These are phyloP conservation scores for Aspergillus latus DNA, from an alignment of 2,329 filamentous ascomycete species.

Conservation along the genomic window DNA sequence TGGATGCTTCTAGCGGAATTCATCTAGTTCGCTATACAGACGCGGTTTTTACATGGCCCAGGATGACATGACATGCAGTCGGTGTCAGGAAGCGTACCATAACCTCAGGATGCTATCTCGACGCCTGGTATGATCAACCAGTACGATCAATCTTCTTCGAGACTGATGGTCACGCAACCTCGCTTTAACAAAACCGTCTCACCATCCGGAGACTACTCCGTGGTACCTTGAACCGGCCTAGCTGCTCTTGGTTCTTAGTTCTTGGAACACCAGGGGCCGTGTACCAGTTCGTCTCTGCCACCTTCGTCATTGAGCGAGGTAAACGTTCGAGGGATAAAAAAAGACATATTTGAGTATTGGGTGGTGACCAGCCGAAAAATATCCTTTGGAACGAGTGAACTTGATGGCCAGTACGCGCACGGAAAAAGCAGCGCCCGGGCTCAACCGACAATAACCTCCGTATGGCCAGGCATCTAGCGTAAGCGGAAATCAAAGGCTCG, in stretches of 20 bases:
- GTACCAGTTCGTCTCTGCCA: not conserved
- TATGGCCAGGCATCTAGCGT: too few species aligned
- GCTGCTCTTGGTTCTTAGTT: not conserved
- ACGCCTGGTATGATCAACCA: not conserved
- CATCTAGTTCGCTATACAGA: not conserved
- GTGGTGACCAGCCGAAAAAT: too few species aligned
- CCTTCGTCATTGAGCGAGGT: not conserved
- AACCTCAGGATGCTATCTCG: not conserved
- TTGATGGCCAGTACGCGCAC: too few species aligned
- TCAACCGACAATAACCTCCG: too few species aligned
- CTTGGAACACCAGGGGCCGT: not conserved
- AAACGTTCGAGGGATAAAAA: too few species aligned
- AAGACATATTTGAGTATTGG: too few species aligned
- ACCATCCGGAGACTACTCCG: not conserved
- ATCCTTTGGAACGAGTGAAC: too few species aligned
- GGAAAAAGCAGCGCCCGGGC: too few species aligned
- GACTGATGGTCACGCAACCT: not conserved
- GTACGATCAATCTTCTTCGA: not conserved
- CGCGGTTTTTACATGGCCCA: too few species aligned
- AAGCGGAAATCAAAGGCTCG: too few species aligned
- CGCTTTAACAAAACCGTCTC: not conserved
- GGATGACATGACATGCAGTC: not conserved
- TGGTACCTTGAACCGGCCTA: constrained; percentile 2
- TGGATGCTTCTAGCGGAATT: constrained; percentile 6
- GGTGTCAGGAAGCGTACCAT: not conserved